Evolutionary conservation across 768 basidiomycete species (phyloP).

Genomic region (Pleurotus citrinopileatus): DNA sequence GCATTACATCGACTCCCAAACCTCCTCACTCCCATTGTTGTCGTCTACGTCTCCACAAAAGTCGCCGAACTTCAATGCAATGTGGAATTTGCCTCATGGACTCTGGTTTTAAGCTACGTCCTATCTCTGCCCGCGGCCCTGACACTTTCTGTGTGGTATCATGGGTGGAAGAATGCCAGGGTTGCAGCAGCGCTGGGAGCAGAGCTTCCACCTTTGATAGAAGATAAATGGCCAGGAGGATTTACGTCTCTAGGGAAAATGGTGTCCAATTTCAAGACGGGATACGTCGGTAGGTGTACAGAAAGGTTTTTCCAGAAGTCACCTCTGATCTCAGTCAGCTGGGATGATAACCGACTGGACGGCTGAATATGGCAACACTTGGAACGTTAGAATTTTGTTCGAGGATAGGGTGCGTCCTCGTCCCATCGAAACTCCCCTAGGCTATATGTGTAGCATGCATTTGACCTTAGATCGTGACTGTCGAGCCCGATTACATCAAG

Average conservation of each 20-base stretch:
- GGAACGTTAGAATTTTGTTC: constrained; percentile 32
- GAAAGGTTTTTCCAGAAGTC: background rate
- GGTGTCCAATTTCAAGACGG: constrained; percentile 16
- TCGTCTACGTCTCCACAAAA: constrained; percentile 1
- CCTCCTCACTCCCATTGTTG: background rate
- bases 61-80: background rate
- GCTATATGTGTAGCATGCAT: background rate
- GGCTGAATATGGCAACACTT: constrained; percentile 24
- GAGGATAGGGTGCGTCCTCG: constrained; percentile 30
- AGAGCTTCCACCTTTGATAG: constrained; percentile 4
- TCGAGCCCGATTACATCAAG: constrained; percentile 51
- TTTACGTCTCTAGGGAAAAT: background rate
- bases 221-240: constrained; percentile 8
- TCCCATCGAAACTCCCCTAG: background rate
- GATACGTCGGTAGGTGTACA: constrained; percentile 24
- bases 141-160: constrained; percentile 1
- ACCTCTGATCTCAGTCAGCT: constrained; percentile 23
- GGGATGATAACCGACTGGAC: constrained; percentile 38
- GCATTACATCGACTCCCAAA: constrained; percentile 3
- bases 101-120: background rate
- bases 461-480: constrained; percentile 35
- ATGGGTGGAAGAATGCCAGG: constrained; percentile 5
- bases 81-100: background rate
- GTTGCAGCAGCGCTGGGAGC: constrained; percentile 9
- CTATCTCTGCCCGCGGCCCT: constrained; percentile 9